Percentiles rank a stretch among this genome's conserved stretches.
phyloP scores from a whole-genome alignment of 495 filamentous ascomycete species.

The Penicillium salamii region DNA sequence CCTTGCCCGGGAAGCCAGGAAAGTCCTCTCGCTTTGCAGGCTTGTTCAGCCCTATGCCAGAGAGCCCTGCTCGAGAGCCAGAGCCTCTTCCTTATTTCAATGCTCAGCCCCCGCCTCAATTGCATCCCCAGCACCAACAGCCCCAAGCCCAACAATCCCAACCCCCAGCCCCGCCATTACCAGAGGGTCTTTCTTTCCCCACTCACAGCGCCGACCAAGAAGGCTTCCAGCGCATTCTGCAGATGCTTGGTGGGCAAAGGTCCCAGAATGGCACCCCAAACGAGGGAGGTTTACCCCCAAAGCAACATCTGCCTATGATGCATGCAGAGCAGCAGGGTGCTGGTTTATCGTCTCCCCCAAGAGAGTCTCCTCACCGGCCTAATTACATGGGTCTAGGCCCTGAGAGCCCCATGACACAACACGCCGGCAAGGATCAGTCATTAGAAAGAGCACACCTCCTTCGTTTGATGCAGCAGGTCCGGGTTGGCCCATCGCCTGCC shows the following conservation, averaged over 20 bases:
- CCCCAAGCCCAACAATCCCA: neutral
- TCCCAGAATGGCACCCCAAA: constrained; percentile 44
- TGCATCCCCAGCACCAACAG: neutral
- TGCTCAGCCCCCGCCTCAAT: constrained; percentile 8
- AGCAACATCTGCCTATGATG: constrained; percentile 28
- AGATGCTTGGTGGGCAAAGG: constrained; percentile 66
- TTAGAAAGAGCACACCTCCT: constrained; percentile 50
- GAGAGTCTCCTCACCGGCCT: constrained; percentile 28
- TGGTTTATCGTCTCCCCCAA: constrained; percentile 35
- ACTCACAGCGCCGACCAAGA: constrained; percentile 72
- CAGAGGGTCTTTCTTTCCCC: constrained; percentile 32
- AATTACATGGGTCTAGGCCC: constrained; percentile 32
- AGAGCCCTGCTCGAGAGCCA: constrained; percentile 49
- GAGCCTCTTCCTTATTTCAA: constrained; percentile 38
- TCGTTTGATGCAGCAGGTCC: constrained; percentile 52
- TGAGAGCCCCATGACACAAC: constrained; percentile 31
- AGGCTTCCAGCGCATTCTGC: constrained; percentile 83
- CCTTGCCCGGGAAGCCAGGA: constrained; percentile 24
- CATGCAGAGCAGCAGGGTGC: constrained; percentile 34
- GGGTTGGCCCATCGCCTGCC: constrained; percentile 30
- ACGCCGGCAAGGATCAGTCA: constrained; percentile 31
- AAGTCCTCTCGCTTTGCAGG: constrained; percentile 82
- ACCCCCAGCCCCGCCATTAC: neutral
- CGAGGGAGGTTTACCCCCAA: constrained; percentile 25
- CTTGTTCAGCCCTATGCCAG: constrained; percentile 70